Conservation (phyloP, 1,284 basidiomycete genomes). For the Sanghuangporus baumii region DNA sequence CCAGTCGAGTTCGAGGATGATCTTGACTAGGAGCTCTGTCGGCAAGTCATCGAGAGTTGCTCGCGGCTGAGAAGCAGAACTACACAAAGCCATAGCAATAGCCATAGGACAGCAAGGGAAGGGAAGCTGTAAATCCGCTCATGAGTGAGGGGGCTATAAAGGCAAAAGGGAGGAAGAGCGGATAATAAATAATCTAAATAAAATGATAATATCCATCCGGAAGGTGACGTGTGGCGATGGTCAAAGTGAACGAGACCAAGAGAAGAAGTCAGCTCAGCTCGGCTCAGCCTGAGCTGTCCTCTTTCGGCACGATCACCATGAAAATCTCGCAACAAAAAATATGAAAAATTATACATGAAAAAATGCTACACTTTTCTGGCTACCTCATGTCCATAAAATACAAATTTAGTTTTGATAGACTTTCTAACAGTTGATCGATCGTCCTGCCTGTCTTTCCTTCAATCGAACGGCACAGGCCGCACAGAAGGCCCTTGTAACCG, state of each 20-base stretch:
- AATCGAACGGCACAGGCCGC: constrained; percentile 83
- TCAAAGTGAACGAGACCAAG: neutral
- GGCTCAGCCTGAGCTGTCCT: neutral
- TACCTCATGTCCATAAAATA: neutral
- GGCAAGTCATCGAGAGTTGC: constrained; percentile 24
- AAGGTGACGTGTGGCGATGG: neutral
- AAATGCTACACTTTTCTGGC: neutral
- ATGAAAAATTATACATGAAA: neutral
- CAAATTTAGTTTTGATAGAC: neutral
- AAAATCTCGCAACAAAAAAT: neutral
- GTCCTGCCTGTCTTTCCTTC: constrained; percentile 10
- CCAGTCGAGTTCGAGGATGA: constrained; percentile 28
- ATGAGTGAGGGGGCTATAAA: neutral
- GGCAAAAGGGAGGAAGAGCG: neutral
- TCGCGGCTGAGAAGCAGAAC: neutral
- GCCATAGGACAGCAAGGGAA: neutral
- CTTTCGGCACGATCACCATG: neutral
- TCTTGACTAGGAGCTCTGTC: constrained; percentile 25
- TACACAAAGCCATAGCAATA: neutral
- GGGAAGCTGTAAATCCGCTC: neutral
- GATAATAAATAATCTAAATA: neutral
- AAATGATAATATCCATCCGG: neutral
- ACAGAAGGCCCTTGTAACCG: constrained; percentile 56
- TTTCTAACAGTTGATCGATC: neutral
- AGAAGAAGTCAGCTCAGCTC: neutral